Percentiles rank a stretch among this genome's conserved stretches.
Conservation (phyloP, 192 early-diverging fungal species). For the Thamnidium elegans region DNA sequence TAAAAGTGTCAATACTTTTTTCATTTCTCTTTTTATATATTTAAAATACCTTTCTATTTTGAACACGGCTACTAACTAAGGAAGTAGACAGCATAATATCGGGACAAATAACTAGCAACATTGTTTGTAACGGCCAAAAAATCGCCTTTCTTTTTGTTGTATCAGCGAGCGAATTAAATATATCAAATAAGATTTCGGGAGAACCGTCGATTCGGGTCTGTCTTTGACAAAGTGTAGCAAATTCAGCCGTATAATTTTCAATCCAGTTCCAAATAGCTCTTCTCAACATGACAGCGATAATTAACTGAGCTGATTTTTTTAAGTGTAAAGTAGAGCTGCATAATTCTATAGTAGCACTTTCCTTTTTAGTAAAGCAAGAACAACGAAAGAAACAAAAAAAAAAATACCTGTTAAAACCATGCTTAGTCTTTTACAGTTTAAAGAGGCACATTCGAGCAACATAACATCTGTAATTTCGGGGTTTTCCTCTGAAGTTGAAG, state of each 20-base stretch:
- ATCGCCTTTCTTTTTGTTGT: slow-evolving; percentile 57
- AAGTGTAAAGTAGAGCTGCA: slow-evolving; percentile 48
- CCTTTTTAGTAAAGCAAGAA: neutral
- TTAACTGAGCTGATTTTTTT: slow-evolving; percentile 64
- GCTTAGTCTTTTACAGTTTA: slow-evolving; percentile 26
- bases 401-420: slow-evolving; percentile 54
- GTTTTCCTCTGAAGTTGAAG: slow-evolving; percentile 60
- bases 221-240: slow-evolving; percentile 62
- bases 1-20: neutral
- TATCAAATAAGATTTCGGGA: slow-evolving; percentile 77
- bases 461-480: slow-evolving; percentile 66
- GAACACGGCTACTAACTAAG: slow-evolving; percentile 31
- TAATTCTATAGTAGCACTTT: slow-evolving; percentile 34
- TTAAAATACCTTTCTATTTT: slow-evolving; percentile 18
- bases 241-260: slow-evolving; percentile 76
- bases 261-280: slow-evolving; percentile 93
- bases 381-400: neutral
- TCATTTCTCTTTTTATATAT: neutral
- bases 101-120: slow-evolving; percentile 84
- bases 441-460: slow-evolving; percentile 62
- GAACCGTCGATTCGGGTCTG: slow-evolving; percentile 55
- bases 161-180: slow-evolving; percentile 56
- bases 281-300: slow-evolving; percentile 69
- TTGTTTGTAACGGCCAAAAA: slow-evolving; percentile 84
- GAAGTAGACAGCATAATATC: slow-evolving; percentile 66